Base-by-base conservation (phyloP, 768 basidiomycete genomes). In the Podaxis pistillaris region DNA sequence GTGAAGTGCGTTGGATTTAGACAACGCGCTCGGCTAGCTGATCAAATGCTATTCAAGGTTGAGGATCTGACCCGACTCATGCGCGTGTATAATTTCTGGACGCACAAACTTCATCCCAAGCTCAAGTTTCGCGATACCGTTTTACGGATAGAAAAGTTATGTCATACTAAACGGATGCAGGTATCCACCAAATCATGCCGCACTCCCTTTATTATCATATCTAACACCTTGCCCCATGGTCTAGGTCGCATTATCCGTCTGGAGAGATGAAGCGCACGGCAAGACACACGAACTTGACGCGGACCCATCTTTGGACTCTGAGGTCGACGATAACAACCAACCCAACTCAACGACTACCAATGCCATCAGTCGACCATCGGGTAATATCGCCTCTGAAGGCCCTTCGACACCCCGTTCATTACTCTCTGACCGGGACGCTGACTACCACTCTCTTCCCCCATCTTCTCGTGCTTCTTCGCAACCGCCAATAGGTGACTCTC, bases 31-130 rank as follows among this genome's bases (percentile, higher is more conserved):
- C 9, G 6, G 58, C 33, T 38, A 28, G 46, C 50, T 36, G 24
- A 37, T 56, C 40, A 59, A 56, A 28, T n/a, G 49, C 12, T 1
- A 59, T 49, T 4, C 56, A 50, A 98, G 96, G 80, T 80, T n/a
- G 74, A 83, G 56, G 96, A 99, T 74, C 82, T 99, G 41, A 86
- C 85, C 65, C 81, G 90, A 41, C 76, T 98, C 13, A 78, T 98
- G 59, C 86, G 88, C 64, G 77, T 91, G 38, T 98, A 98, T 71
- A 94, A 95, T 69, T 91, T 94, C 68, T 99, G 97, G 97, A 84
- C 94, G 3, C 97, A 98, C 76, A 85, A 83, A 68, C 81, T 99
- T 80, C 96, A 90, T 71, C 97, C 97, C 4, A 93, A 90, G 69
- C 88, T 85, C 3, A 87, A 89, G 44, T 97, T 98, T 73, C 81